A percentile compares a stretch with the other conserved stretches of the same genome.
Conservation (phyloP, 768 basidiomycete genomes). For the Amanita subjunquillea region DNA sequence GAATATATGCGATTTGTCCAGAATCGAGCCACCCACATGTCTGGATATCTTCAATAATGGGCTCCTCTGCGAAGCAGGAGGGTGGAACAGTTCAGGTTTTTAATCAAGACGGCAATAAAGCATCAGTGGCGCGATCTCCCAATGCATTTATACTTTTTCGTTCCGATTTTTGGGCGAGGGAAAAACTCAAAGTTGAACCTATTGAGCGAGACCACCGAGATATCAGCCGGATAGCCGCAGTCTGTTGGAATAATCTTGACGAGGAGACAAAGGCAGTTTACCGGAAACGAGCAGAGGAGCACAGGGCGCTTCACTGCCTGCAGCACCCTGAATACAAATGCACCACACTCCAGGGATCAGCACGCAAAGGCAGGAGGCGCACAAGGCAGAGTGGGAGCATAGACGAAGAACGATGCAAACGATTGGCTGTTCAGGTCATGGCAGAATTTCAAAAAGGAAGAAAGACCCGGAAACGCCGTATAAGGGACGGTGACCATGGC, state of each 20-base stretch:
- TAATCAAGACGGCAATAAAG: constrained; percentile 11
- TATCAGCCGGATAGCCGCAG: constrained; percentile 54
- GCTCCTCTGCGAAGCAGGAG: not conserved
- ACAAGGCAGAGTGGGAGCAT: constrained; percentile 17
- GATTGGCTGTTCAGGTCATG: constrained; percentile 23
- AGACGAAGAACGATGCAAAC: constrained; percentile 26
- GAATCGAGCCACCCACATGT: not conserved
- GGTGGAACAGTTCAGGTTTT: not conserved
- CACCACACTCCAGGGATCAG: constrained; percentile 14
- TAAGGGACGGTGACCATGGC: constrained; percentile 5
- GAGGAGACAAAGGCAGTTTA: constrained; percentile 31
- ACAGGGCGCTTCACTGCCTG: constrained; percentile 34
- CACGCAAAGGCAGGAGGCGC: not conserved
- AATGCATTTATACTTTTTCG: constrained; percentile 75
- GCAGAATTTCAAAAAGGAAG: constrained; percentile 22
- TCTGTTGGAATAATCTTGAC: constrained; percentile 46
- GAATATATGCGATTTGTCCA: not conserved
- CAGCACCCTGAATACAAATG: constrained; percentile 49
- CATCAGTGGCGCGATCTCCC: constrained; percentile 56
- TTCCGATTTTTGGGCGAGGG: constrained; percentile 46
- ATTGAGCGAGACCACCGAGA: constrained; percentile 57
- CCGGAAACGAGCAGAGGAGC: constrained; percentile 28
- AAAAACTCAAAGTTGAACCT: constrained; percentile 33
- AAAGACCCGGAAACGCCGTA: constrained; percentile 9
- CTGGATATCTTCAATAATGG: not conserved